These are phyloP conservation scores for Wickerhamiella azymoides DNA, from an alignment of 805 yeast genomes.

Conservation along the genomic window DNA sequence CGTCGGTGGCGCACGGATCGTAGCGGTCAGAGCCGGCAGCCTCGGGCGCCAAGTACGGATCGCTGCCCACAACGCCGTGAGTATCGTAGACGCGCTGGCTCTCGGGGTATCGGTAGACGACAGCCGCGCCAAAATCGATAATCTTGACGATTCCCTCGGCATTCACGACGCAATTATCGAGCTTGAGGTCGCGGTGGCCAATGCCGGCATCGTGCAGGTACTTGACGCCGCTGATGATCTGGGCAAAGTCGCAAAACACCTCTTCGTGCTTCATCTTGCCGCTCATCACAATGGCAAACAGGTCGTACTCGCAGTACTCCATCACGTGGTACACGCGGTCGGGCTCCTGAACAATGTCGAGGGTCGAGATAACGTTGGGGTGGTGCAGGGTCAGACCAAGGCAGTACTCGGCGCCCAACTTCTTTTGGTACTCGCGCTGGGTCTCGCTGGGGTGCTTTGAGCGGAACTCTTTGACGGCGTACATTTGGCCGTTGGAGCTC, in stretches of 20 bases:
- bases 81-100: conserved; percentile 58
- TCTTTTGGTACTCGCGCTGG: conserved; percentile 75
- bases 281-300: conserved; percentile 89
- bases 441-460: conserved; percentile 60
- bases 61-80: conserved; percentile 76
- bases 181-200: conserved; percentile 81
- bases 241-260: conserved; percentile 80
- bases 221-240: conserved; percentile 63
- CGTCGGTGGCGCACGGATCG: conserved; percentile 86
- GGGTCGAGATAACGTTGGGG: conserved; percentile 79
- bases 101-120: conserved; percentile 79
- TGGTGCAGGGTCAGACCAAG: conserved; percentile 83
- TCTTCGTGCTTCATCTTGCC: conserved; percentile 73
- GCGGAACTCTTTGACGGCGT: conserved; percentile 89
- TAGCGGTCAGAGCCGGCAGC: conserved; percentile 70
- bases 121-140: conserved; percentile 90
- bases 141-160: conserved; percentile 73
- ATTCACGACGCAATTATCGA: conserved; percentile 84
- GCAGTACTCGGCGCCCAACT: conserved; percentile 88
- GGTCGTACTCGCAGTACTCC: conserved; percentile 89
- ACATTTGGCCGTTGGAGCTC: conserved; percentile 44
- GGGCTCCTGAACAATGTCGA: conserved; percentile 80
- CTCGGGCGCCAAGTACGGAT: conserved; percentile 86
- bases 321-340: conserved; percentile 79
- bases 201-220: conserved; percentile 70